Conservation (phyloP, 2,329 filamentous ascomycete genomes). For the Alternaria novae-zelandiae region DNA sequence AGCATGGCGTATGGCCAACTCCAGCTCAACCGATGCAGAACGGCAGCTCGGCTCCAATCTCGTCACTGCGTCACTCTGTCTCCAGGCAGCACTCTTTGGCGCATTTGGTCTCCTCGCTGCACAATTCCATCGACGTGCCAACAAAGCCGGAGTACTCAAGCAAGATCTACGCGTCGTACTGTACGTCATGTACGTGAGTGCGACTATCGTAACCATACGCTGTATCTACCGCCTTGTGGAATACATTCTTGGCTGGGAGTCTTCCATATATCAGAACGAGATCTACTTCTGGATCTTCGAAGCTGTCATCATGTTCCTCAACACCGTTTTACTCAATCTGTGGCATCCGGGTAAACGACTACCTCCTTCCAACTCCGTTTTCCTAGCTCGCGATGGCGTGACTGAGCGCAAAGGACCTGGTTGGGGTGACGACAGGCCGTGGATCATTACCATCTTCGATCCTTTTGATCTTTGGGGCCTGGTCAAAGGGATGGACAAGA, state of each 20-base stretch:
- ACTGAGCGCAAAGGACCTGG: constrained; percentile 60
- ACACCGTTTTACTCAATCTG: constrained; percentile 59
- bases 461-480: constrained; percentile 46
- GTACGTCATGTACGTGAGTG: constrained; percentile 57
- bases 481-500: constrained; percentile 38
- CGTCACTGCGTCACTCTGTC: constrained; percentile 57
- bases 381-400: constrained; percentile 58
- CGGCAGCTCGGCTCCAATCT: constrained; percentile 54
- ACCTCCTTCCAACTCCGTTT: constrained; percentile 58
- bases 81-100: constrained; percentile 59
- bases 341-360: constrained; percentile 60
- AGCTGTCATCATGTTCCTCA: constrained; percentile 58
- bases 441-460: constrained; percentile 50
- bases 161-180: constrained; percentile 53
- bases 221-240: constrained; percentile 62
- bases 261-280: constrained; percentile 52
- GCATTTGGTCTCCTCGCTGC: constrained; percentile 57
- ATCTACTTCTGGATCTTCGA: constrained; percentile 64
- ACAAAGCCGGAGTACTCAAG: constrained; percentile 49
- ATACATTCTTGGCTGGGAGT: constrained; percentile 51
- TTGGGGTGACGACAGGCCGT: constrained; percentile 56
- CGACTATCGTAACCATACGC: constrained; percentile 55
- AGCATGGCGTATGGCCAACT: constrained; percentile 54
- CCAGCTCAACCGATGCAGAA: constrained; percentile 41
- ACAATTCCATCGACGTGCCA: constrained; percentile 55